These are phyloP conservation scores for Rhynchosporium secalis DNA, from an alignment of 2,329 filamentous ascomycete genomes.

Conservation along the genomic window DNA sequence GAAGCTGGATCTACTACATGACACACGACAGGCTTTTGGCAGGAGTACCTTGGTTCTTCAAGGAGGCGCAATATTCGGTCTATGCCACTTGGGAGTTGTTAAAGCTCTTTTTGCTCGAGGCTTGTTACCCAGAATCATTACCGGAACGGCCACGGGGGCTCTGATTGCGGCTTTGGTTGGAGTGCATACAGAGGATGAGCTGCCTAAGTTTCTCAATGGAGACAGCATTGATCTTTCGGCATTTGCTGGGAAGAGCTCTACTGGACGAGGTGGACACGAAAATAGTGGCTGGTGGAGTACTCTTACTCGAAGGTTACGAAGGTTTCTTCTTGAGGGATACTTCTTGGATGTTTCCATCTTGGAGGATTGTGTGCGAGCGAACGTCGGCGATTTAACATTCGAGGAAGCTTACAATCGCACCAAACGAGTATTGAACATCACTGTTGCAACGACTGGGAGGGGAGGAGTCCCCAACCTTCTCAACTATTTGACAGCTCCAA, in stretches of 20 bases:
- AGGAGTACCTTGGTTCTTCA: slow-evolving; percentile 83
- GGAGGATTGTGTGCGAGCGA: slow-evolving; percentile 79
- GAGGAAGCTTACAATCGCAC: slow-evolving; percentile 87
- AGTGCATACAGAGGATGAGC: slow-evolving; percentile 82
- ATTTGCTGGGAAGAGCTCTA: slow-evolving; percentile 54
- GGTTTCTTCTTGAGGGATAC: slow-evolving; percentile 76
- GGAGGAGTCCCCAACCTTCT: slow-evolving; percentile 80
- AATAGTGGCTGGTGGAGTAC: slow-evolving; percentile 52
- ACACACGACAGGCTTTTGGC: slow-evolving; percentile 85
- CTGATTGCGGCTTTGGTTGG: slow-evolving; percentile 86
- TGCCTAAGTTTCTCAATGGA: slow-evolving; percentile 73
- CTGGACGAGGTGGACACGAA: slow-evolving; percentile 36
- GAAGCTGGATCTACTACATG: slow-evolving; percentile 83
- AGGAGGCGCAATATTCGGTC: slow-evolving; percentile 86
- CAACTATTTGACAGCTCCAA: slow-evolving; percentile 90
- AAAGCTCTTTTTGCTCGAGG: slow-evolving; percentile 81
- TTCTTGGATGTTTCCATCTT: slow-evolving; percentile 80
- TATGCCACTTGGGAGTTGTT: slow-evolving; percentile 88
- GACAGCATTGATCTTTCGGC: slow-evolving; percentile 81
- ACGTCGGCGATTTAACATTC: slow-evolving; percentile 88
- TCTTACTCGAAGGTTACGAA: slow-evolving; percentile 61
- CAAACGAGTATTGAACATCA: slow-evolving; percentile 88
- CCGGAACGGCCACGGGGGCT: slow-evolving; percentile 86
- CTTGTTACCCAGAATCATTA: slow-evolving; percentile 84
- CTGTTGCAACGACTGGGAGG: slow-evolving; percentile 73